A percentile compares a stretch with the other conserved stretches of the same genome.
Conservation (phyloP, 2,329 filamentous ascomycete species). For the Colletotrichum plurivorum region DNA sequence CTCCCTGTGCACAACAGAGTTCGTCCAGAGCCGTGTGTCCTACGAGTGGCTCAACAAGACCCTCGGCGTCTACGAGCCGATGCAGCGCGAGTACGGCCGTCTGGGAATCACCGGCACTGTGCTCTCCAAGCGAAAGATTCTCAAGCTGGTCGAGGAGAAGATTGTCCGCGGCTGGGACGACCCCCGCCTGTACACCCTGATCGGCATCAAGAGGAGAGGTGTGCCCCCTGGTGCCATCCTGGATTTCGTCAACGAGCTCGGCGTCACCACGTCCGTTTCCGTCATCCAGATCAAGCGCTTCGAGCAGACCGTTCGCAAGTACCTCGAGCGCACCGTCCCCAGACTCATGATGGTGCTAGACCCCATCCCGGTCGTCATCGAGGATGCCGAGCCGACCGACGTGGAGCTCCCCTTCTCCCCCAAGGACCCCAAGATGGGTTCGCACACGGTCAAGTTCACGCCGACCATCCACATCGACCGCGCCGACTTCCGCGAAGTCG, state of each 20-base stretch:
- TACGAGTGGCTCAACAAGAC: conserved; percentile 93
- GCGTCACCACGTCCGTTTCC: conserved; percentile 85
- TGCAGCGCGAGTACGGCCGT: conserved; percentile 89
- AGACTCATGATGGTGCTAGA: conserved; percentile 92
- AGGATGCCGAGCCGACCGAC: conserved; percentile 78
- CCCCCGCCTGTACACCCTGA: conserved; percentile 89
- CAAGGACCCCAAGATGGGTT: conserved; percentile 80
- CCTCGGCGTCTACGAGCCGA: conserved; percentile 85
- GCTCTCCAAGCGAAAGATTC: conserved; percentile 87
- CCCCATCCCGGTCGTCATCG: conserved; percentile 85
- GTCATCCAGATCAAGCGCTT: conserved; percentile 87
- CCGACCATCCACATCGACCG: conserved; percentile 88
- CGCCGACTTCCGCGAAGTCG: conserved; percentile 82
- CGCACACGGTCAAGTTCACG: conserved; percentile 75
- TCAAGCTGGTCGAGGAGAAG: conserved; percentile 82
- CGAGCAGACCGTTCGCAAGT: conserved; percentile 86
- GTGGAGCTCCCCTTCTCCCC: conserved; percentile 83
- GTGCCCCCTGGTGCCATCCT: conserved; percentile 91
- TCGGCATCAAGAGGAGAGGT: conserved; percentile 85
- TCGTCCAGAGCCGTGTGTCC: conserved; percentile 84
- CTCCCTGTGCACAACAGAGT: conserved; percentile 93
- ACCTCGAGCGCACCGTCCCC: conserved; percentile 90
- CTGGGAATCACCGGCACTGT: conserved; percentile 74
- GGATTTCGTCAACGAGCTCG: conserved; percentile 91
- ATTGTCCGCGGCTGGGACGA: conserved; percentile 92